Evolutionary conservation across 139 green algal species (phyloP).

Genomic region (Chlamydomonas schloesseri): DNA sequence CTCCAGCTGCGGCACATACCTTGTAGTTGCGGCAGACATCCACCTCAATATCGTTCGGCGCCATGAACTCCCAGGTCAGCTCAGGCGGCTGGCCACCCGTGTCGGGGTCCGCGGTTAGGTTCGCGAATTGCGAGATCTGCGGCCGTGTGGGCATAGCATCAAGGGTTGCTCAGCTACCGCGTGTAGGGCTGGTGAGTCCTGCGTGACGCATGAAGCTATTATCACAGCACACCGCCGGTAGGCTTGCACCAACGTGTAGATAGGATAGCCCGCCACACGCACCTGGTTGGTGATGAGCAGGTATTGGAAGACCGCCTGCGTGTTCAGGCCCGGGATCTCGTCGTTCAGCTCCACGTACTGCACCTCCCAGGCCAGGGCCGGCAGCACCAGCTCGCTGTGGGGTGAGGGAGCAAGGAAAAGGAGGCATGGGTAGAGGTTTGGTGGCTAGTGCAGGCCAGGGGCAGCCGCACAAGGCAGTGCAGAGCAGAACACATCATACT

Average conservation of each 20-base stretch:
- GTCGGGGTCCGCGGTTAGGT: neutral
- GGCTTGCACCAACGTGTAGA: too few species aligned
- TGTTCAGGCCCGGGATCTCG: neutral
- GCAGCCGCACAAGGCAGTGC: too few species aligned
- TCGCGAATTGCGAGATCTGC: neutral
- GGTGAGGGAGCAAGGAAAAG: neutral
- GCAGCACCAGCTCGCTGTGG: neutral
- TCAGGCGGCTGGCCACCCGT: neutral
- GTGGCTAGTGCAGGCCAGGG: too few species aligned
- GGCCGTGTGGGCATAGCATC: neutral
- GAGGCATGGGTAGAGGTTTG: neutral
- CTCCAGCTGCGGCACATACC: too few species aligned
- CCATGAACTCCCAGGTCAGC: neutral
- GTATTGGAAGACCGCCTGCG: neutral
- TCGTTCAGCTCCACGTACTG: neutral
- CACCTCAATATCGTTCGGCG: neutral
- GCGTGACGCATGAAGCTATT: too few species aligned
- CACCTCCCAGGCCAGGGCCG: neutral
- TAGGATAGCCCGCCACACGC: neutral
- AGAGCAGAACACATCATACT: too few species aligned
- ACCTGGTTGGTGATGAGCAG: slow-evolving; percentile 8
- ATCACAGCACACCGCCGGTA: too few species aligned
- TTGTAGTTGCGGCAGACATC: neutral
- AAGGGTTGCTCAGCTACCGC: too few species aligned
- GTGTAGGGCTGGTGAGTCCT: too few species aligned